These are phyloP conservation scores for Pulveroboletus sp. DNA, from an alignment of 768 basidiomycete species.

Conservation along the genomic window DNA sequence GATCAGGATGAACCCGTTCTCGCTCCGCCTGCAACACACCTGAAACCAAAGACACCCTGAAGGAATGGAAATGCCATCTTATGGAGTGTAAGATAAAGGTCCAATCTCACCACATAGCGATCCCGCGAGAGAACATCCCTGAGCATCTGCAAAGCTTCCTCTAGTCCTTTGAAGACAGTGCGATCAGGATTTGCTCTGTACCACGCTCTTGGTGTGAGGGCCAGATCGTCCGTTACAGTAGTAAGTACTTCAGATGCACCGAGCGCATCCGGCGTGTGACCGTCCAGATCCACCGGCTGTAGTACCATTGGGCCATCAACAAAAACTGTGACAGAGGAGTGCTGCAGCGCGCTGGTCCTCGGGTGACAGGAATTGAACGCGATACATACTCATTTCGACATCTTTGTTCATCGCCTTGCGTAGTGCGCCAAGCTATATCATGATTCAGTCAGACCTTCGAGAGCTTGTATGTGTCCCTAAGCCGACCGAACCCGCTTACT, in stretches of 20 bases:
- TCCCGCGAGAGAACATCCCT: slow-evolving; percentile 53
- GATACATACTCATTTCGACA: slow-evolving; percentile 55
- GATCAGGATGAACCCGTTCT: neutral
- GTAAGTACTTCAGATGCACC: slow-evolving; percentile 37
- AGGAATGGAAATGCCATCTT: neutral
- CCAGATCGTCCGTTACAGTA: slow-evolving; percentile 39
- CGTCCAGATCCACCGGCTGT: slow-evolving; percentile 55
- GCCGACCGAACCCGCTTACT: slow-evolving; percentile 56
- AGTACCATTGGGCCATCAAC: slow-evolving; percentile 67
- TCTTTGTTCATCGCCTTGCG: slow-evolving; percentile 63
- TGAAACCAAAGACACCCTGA: slow-evolving; percentile 79
- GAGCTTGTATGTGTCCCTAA: neutral
- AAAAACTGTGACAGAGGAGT: slow-evolving; percentile 47
- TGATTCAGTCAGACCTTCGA: neutral
- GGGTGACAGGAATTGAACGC: neutral
- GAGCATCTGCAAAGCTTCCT: slow-evolving; percentile 50
- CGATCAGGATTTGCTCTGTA: slow-evolving; percentile 55
- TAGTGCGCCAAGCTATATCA: slow-evolving; percentile 59
- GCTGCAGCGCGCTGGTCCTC: neutral
- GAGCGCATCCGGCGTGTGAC: slow-evolving; percentile 23
- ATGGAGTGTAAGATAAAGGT: neutral
- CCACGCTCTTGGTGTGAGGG: slow-evolving; percentile 64
- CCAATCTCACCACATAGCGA: slow-evolving; percentile 56
- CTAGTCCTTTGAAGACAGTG: slow-evolving; percentile 50
- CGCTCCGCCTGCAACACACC: slow-evolving; percentile 34